Percentiles rank a stretch among this genome's conserved stretches.
Evolutionary conservation across 805 yeast species (phyloP).

Genomic region (Teunomyces panamensis): DNA sequence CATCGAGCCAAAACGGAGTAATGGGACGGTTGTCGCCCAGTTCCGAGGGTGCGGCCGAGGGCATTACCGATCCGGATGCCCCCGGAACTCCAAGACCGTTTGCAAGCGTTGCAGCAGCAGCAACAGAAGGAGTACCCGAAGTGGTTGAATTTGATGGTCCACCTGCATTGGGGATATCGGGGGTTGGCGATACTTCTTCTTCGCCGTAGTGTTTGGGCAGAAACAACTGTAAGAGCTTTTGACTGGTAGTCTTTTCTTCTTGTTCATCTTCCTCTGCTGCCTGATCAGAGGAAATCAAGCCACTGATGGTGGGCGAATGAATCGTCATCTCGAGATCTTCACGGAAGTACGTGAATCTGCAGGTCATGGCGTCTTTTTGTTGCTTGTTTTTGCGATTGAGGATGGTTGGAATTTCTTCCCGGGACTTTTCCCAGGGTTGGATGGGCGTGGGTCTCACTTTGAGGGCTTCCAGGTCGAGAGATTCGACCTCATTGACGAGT

Average conservation of each 20-base stretch:
- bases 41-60: conserved; percentile 10
- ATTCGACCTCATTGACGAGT: conserved; percentile 32
- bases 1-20: conserved; percentile 74
- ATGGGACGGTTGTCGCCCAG: conserved; percentile 4
- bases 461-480: conserved; percentile 40
- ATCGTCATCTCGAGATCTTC: conserved; percentile 87
- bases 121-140: background rate
- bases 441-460: conserved; percentile 72
- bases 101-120: background rate
- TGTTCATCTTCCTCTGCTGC: background rate
- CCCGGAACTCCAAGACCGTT: background rate
- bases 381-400: conserved; percentile 13
- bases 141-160: background rate
- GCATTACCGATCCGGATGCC: background rate
- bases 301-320: conserved; percentile 85
- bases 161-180: conserved; percentile 2
- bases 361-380: conserved; percentile 14
- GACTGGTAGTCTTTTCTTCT: conserved; percentile 18
- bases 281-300: conserved; percentile 37
- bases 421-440: conserved; percentile 65
- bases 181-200: conserved; percentile 1
- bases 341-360: conserved; percentile 87
- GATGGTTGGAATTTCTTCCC: conserved; percentile 29
- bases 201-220: conserved; percentile 39
- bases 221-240: conserved; percentile 57